These are phyloP conservation scores for Coniferiporia weirii DNA, from an alignment of 1,284 basidiomycete species.

Conservation along the genomic window DNA sequence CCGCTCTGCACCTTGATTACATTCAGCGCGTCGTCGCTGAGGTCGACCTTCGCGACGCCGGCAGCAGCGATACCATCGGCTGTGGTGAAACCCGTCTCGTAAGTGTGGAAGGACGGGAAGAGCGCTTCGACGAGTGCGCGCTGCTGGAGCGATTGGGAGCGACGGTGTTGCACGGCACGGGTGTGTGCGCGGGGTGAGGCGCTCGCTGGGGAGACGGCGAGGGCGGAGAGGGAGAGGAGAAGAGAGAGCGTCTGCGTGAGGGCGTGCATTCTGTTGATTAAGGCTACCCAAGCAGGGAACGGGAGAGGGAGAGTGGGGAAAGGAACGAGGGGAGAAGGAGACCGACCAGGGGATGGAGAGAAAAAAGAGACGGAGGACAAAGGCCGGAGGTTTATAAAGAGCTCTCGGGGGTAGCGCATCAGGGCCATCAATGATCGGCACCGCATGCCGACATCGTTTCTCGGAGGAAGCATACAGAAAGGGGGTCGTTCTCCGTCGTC, in stretches of 20 bases:
- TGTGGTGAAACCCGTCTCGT: constrained; percentile 18
- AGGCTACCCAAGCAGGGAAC: not conserved
- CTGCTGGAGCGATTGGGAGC: not conserved
- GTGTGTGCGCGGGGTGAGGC: not conserved
- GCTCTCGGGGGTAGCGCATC: too few species aligned
- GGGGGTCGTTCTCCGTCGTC: too few species aligned
- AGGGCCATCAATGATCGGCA: too few species aligned
- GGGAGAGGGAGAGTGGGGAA: not conserved
- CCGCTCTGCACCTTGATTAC: constrained; percentile 23
- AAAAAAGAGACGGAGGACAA: not conserved
- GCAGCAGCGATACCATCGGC: constrained; percentile 13
- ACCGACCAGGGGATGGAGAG: not conserved
- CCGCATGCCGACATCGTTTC: too few species aligned
- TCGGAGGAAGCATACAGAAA: too few species aligned
- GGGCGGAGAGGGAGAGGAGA: not conserved
- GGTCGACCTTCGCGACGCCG: constrained; percentile 20
- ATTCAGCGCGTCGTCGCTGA: constrained; percentile 27
- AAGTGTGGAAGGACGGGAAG: constrained; percentile 13
- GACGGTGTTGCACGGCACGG: not conserved
- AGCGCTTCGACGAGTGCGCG: constrained; percentile 8
- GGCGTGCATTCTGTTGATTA: not conserved
- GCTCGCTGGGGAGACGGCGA: not conserved
- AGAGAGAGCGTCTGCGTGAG: not conserved
- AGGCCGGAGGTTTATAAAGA: too few species aligned
- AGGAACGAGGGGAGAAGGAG: not conserved